Evolutionary conservation across 106 monocot genomes (phyloP).

Genomic region (Allium sativum): DNA sequence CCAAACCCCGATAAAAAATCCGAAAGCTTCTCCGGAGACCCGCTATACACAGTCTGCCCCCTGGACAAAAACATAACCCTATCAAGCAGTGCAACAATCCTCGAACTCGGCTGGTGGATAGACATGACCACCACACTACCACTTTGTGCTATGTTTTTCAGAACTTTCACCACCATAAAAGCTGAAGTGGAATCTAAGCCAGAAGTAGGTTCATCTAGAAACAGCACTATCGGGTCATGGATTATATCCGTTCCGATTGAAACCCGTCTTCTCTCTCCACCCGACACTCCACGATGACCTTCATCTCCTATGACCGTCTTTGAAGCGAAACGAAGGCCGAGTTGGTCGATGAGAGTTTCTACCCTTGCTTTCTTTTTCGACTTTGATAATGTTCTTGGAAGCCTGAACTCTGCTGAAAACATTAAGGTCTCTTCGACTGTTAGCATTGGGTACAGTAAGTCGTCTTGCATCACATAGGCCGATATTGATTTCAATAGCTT

Average conservation of each 20-base stretch:
- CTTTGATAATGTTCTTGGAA: constrained; percentile 46
- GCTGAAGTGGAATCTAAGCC: constrained; percentile 92
- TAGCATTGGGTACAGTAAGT: constrained; percentile 33
- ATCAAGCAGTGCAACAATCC: constrained; percentile 70
- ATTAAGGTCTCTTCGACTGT: constrained; percentile 30
- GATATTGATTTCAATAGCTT: constrained; percentile 9
- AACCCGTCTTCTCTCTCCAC: constrained; percentile 71
- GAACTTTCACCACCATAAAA: constrained; percentile 83
- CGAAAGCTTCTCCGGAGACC: constrained; percentile 35
- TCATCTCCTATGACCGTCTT: constrained; percentile 73
- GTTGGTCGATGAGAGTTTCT: constrained; percentile 55
- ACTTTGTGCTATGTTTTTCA: constrained; percentile 70
- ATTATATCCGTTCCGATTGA: constrained; percentile 90
- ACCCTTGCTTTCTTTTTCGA: constrained; percentile 51
- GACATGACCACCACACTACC: constrained; percentile 87
- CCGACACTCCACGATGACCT: constrained; percentile 71
- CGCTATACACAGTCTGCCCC: constrained; percentile 57
- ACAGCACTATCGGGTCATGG: constrained; percentile 85
- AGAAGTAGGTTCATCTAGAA: constrained; percentile 95
- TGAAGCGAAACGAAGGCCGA: constrained; percentile 47
- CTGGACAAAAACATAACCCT: constrained; percentile 67
- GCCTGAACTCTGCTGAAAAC: constrained; percentile 64
- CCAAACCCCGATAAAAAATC: constrained; percentile 68
- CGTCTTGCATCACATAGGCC: constrained; percentile 52
- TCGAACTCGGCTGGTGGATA: constrained; percentile 85